Base-by-base conservation (phyloP, 148 eudicot genomes). In the Heliosperma pusillum region DNA sequence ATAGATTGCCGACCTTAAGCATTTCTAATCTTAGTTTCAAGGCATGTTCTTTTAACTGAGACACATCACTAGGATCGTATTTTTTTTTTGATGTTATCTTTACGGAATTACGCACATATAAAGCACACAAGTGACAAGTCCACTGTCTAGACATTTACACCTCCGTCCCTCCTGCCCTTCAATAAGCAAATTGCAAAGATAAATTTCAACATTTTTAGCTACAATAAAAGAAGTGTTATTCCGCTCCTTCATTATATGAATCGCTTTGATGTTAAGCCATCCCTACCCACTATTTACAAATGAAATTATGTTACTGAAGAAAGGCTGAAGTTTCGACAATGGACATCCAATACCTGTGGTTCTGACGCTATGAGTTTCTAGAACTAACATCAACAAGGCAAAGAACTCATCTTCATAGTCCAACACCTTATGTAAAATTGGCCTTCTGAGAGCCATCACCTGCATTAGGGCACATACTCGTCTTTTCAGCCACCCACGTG, bases 361-460 rank as follows among this genome's bases (percentile, higher is more conserved):
- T 64, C 98, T 88, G 55, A 94, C 82, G 81, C 98, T 94, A 78
- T 94, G 98, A 42, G 91, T 85, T 83, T 94, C 98, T 59, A 94
- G 88, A 33, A 94, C 84, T 29, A 94, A 89, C 90, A 88, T 94
- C 72, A 94, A 85, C 77, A 89, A 81, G 36, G 98, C 95, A 80
- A 94, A 94, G 79, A 88, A 94, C 82, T 94, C 98, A 70, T 94
- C 96, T 85, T 94, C 98, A 22, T 91, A 94, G 78, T 94, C 98
- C 57, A 94, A 82, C 29, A 94, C 83, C 81, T 82, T 94, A 65
- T 94, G 98, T 70, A 94, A 80, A 59, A 94, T 84, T 53, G 98
- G 97, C 78, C 98, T 90, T 83, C 98, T 82, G 44, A 94, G 58
- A 82, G 98, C 98, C 77, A 94, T 84, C 24, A 94, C 98, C 98